phyloP scores from a whole-genome alignment of 768 basidiomycete species.

The Mycena floridula region DNA sequence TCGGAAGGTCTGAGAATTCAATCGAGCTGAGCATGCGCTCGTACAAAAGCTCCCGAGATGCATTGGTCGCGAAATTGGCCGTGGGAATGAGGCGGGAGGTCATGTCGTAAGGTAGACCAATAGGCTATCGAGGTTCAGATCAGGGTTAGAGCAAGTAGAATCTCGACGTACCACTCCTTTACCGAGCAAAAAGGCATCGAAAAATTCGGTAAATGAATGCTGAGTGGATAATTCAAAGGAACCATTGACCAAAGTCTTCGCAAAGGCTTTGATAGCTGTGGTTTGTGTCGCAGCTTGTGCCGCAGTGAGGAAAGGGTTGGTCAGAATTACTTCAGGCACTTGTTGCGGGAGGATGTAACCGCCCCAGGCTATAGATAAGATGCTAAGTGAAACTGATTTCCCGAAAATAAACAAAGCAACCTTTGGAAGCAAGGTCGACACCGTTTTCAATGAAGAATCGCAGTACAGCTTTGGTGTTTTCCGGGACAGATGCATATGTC shows the following conservation, averaged over 20 bases:
- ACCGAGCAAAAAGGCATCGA: constrained; percentile 12
- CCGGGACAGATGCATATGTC: constrained; percentile 12
- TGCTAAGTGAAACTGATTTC: too few relatives aligned
- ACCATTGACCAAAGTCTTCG: constrained; percentile 14
- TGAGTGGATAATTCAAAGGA: too few relatives aligned
- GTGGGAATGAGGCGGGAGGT: constrained; percentile 18
- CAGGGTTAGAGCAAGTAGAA: constrained; percentile 18
- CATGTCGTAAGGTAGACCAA: constrained; percentile 14
- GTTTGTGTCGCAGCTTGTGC: constrained; percentile 18
- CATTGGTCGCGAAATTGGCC: constrained; percentile 11
- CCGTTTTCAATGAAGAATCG: constrained; percentile 14
- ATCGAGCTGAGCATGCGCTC: not conserved
- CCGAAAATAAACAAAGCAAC: too few relatives aligned
- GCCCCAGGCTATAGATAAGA: too few relatives aligned
- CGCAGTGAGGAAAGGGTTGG: constrained; percentile 16
- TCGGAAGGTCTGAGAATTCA: constrained; percentile 9
- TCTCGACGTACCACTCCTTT: constrained; percentile 20
- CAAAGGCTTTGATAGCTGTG: too few relatives aligned
- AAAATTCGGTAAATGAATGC: too few relatives aligned
- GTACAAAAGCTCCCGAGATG: constrained; percentile 10
- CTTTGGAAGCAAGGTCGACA: too few relatives aligned
- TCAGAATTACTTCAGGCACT: too few relatives aligned
- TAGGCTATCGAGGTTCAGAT: constrained; percentile 18
- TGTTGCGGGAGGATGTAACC: too few relatives aligned
- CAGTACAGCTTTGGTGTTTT: constrained; percentile 14